Conservation (phyloP, 2,329 filamentous ascomycete genomes). For the Chaetomium strumarium region DNA sequence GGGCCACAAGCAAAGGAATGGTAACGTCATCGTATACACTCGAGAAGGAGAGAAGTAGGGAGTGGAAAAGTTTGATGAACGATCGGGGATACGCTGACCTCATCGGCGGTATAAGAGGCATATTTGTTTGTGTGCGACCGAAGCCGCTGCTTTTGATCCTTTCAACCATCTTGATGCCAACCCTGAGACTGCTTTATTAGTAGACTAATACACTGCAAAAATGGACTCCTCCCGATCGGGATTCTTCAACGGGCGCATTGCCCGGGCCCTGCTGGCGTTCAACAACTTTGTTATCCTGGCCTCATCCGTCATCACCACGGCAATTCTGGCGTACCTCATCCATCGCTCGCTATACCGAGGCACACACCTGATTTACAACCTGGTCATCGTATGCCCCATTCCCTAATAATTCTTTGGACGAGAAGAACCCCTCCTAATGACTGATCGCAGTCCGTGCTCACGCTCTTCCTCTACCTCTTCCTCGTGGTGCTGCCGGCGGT, state of each 20-base stretch:
- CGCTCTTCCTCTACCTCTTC: conserved; percentile 22
- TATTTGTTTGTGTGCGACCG: background rate
- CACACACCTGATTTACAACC: conserved; percentile 18
- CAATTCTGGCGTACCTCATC: conserved; percentile 21
- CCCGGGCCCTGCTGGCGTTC: conserved; percentile 14
- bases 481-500: conserved; percentile 19
- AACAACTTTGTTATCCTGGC: conserved; percentile 21
- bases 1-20: no score
- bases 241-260: conserved; percentile 13
- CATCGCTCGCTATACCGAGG: conserved; percentile 12
- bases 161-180: background rate
- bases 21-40: no score
- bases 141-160: background rate
- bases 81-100: no score
- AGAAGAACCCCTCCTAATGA: background rate
- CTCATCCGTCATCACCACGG: conserved; percentile 22
- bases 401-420: background rate
- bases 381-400: conserved; percentile 18
- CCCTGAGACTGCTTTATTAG: background rate
- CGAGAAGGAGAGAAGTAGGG: no score
- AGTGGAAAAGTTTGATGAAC: no score
- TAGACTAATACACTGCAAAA: background rate
- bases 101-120: no score
- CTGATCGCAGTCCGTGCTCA: conserved; percentile 17
- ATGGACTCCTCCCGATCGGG: conserved; percentile 11